Conservation (phyloP, 2,329 filamentous ascomycete species). For the Neofusicoccum parvum region DNA sequence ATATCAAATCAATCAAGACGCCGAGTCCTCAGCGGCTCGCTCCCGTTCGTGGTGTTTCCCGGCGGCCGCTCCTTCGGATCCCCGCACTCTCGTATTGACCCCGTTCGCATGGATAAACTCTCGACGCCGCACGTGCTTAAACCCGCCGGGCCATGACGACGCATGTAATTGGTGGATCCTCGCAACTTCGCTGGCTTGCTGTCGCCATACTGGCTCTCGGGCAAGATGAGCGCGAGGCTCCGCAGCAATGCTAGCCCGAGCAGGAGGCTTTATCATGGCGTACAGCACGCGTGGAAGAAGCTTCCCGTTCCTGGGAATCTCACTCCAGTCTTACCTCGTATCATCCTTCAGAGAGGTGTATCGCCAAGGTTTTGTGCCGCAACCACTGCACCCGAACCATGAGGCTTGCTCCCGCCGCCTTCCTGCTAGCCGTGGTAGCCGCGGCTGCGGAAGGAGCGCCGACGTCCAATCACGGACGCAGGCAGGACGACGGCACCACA, state of each 20-base stretch:
- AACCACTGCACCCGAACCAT: background rate
- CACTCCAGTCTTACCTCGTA: too few species aligned
- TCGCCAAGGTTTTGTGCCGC: background rate
- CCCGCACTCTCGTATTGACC: background rate
- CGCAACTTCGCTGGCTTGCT: background rate
- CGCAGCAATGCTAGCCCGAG: background rate
- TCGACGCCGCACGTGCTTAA: background rate
- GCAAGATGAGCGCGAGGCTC: background rate
- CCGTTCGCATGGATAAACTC: constrained; percentile 2
- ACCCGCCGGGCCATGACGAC: too few species aligned
- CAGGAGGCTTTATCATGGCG: background rate
- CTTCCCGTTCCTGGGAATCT: too few species aligned
- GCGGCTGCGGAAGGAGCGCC: background rate
- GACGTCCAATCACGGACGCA: background rate
- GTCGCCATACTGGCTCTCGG: background rate
- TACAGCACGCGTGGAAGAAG: background rate
- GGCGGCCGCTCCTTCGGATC: background rate
- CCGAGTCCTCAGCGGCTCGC: background rate
- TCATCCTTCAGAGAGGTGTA: background rate
- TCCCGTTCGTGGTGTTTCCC: background rate
- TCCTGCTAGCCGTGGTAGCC: background rate
- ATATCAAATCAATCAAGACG: background rate
- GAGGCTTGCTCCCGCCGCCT: background rate
- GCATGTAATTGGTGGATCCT: background rate
- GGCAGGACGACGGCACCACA: background rate